These are phyloP conservation scores for Noccaea bulbosa DNA, from an alignment of 345 rosid genomes.

Conservation along the genomic window DNA sequence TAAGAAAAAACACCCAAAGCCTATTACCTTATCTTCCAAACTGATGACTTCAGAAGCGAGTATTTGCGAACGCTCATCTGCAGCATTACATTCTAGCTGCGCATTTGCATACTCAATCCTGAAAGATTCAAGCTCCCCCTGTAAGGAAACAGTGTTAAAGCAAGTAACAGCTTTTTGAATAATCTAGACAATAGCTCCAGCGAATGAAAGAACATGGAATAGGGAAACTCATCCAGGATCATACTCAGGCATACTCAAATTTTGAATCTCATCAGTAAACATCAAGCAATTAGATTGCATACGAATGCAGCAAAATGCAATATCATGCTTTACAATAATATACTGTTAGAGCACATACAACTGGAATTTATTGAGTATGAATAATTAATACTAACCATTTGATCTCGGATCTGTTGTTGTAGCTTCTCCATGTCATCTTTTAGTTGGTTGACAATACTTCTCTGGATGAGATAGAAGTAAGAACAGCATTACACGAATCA, in stretches of 20 bases:
- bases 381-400: slow-evolving; percentile 59
- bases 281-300: slow-evolving; percentile 10
- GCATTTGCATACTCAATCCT: slow-evolving; percentile 74
- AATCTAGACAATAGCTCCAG: slow-evolving; percentile 18
- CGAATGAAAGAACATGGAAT: slow-evolving; percentile 18
- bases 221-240: slow-evolving; percentile 15
- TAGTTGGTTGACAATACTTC: slow-evolving; percentile 88
- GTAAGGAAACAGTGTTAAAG: slow-evolving; percentile 35
- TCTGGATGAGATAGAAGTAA: slow-evolving; percentile 53
- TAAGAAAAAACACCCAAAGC: slow-evolving; percentile 13
- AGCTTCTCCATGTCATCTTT: slow-evolving; percentile 86
- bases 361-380: slow-evolving; percentile 15
- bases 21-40: slow-evolving; percentile 96
- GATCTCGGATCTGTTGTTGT: slow-evolving; percentile 78
- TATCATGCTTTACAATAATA: slow-evolving; percentile 21
- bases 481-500: slow-evolving; percentile 22
- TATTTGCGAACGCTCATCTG: slow-evolving; percentile 90
- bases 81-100: slow-evolving; percentile 83
- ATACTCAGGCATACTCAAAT: slow-evolving; percentile 2
- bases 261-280: not conserved
- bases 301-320: slow-evolving; percentile 10
- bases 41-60: slow-evolving; percentile 97
- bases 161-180: slow-evolving; percentile 15
- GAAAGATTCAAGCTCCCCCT: slow-evolving; percentile 88
- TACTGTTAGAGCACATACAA: slow-evolving; percentile 16